Evolutionary conservation across 148 eudicot genomes (phyloP).

Genomic region (Nepenthes gracilis): DNA sequence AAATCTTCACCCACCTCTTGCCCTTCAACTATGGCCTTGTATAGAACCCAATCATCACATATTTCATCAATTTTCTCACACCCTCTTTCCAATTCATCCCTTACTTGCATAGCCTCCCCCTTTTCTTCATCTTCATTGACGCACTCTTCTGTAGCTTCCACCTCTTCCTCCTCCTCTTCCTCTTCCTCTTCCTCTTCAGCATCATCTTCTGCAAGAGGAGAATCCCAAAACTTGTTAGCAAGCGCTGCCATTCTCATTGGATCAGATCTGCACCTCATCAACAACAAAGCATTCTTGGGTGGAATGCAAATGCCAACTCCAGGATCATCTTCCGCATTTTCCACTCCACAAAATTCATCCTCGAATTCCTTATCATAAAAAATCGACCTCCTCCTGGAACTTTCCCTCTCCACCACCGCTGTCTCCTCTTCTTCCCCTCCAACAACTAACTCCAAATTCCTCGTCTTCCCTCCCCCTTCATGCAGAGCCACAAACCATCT

Average conservation of each 20-base stretch:
- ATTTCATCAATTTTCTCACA: conserved; percentile 5
- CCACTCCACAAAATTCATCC: conserved; percentile 22
- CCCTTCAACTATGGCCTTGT: background rate
- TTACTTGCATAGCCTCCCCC: conserved; percentile 1
- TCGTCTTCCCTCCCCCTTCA: conserved; percentile 39
- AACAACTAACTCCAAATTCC: conserved; percentile 57
- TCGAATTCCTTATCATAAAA: conserved; percentile 62
- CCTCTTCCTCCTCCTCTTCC: conserved; percentile 13
- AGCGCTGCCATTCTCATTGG: conserved; percentile 68
- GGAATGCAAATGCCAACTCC: conserved; percentile 72
- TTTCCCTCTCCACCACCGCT: conserved; percentile 17
- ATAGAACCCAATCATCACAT: conserved; percentile 4
- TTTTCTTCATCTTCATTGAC: background rate
- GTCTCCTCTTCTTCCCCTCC: conserved; percentile 17
- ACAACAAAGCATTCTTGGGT: conserved; percentile 76
- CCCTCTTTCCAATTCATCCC: conserved; percentile 5
- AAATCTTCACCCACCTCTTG: conserved; percentile 3
- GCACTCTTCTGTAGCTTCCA: background rate
- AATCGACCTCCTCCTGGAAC: conserved; percentile 61
- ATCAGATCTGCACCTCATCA: conserved; percentile 96
- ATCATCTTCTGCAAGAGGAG: conserved; percentile 4
- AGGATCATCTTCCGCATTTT: conserved; percentile 13
- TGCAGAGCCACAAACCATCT: conserved; percentile 72
- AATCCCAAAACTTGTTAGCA: conserved; percentile 43
- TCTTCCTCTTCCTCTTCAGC: conserved; percentile 8